phyloP scores from a whole-genome alignment of 495 filamentous ascomycete genomes.

The Podospora anserina region DNA sequence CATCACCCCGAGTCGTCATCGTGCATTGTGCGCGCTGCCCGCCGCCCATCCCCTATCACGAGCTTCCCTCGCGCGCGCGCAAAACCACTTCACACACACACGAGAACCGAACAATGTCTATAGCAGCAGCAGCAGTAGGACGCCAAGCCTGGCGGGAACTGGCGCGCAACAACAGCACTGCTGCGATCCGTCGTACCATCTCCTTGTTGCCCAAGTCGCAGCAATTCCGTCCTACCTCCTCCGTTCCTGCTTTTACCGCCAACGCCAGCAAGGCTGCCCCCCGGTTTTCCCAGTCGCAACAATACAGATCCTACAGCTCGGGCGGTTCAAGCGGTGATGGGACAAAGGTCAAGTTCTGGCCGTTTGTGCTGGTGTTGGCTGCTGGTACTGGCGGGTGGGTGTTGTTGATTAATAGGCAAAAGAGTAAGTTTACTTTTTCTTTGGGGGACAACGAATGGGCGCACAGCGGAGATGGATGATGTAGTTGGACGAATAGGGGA shows the following conservation, averaged over 20 bases:
- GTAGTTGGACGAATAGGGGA: not conserved
- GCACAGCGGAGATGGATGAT: not conserved
- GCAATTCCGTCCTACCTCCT: conserved; percentile 7
- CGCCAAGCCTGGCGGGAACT: conserved; percentile 36
- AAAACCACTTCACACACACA: not conserved
- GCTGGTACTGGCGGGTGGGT: conserved; percentile 48
- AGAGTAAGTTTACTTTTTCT: conserved; percentile 21
- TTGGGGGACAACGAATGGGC: conserved; percentile 1
- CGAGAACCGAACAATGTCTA: conserved; percentile 24
- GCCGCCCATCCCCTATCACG: not conserved
- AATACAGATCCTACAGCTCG: conserved; percentile 31
- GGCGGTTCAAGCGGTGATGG: conserved; percentile 24
- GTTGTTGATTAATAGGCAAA: conserved; percentile 38
- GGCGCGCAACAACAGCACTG: conserved; percentile 19
- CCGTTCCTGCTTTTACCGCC: conserved; percentile 3
- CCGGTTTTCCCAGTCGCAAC: conserved; percentile 8
- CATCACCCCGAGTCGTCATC: conserved; percentile 17
- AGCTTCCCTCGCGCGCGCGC: not conserved
- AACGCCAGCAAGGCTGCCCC: conserved; percentile 13
- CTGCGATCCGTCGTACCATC: not conserved
- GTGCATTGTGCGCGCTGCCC: conserved; percentile 10
- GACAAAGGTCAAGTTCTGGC: conserved; percentile 47
- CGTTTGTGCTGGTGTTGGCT: conserved; percentile 47
- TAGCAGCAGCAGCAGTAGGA: conserved; percentile 24
- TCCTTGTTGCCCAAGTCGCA: conserved; percentile 6